Base-by-base conservation (phyloP, 1,284 basidiomycete species). In the Cryptococcus sp. region DNA sequence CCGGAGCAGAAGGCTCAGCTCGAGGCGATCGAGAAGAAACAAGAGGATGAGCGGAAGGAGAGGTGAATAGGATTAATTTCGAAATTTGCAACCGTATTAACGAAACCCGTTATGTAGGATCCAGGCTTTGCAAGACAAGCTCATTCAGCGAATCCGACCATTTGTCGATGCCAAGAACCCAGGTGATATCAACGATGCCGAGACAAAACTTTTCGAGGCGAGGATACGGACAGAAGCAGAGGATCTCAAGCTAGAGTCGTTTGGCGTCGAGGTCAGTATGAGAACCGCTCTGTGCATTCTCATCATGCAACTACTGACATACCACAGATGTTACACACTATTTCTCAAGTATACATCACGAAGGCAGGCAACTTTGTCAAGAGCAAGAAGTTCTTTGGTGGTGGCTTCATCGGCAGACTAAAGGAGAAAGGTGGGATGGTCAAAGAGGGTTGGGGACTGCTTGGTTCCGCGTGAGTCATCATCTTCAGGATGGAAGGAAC, bases 221-320 rank as follows among this genome's bases (percentile, higher is more conserved):
- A 86, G 84, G 77, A 91, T 97, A 78, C 84, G 81, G 72, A 82
- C 85, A 47, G 96, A 99, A 78, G 93, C 92, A 1, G 93, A 97
- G 65, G 96, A 99, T 81, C 78, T 99, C 71, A 99, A 98, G 82
- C 80, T 98, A 59, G 96, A 99, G 81, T 95, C 92, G 66, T 99
- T 99, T 77, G 96, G 96, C 57, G 88, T 99, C 45, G 95, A 98
- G 85, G 88, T 94, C 65, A 64, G 80, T 60, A 40, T 45, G 31
- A 35, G 13, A 10, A 35, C 13, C 31, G 31, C 3, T 35, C 31
- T 35, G 27, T 41, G 15, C 22, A n/a, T 25, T n/a, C 5, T 22
- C 7, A 11, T n/a, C 20, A 5, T n/a, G 17, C 27, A 44, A 44
- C 42, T 22, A 27, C 51, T 44, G 22, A 22, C 20, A 11, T 13